Conservation (phyloP, 2,329 filamentous ascomycete species). For the Aspergillus melleus region DNA sequence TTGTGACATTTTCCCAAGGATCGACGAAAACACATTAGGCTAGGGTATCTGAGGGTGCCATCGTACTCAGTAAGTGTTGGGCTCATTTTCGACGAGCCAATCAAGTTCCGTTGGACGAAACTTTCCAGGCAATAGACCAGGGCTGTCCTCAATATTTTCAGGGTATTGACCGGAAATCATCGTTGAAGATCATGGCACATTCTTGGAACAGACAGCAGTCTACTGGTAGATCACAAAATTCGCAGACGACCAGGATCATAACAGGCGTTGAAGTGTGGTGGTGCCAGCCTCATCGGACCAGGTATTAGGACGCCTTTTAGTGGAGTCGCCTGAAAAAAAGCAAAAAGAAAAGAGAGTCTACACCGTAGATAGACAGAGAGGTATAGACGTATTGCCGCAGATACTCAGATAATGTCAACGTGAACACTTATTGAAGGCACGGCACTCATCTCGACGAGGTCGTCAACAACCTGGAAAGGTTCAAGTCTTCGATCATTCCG, state of each 20-base stretch:
- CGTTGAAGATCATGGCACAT: background rate
- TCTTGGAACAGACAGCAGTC: background rate
- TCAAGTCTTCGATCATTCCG: background rate
- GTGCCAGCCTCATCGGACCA: too few species aligned
- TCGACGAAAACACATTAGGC: background rate
- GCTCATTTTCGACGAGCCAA: background rate
- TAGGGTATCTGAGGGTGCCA: background rate
- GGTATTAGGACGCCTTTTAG: background rate
- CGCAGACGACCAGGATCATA: background rate
- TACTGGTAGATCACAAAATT: background rate
- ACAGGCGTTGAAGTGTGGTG: background rate
- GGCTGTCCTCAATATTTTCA: background rate
- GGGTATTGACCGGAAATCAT: background rate
- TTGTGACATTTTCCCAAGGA: background rate
- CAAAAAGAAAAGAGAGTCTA: too few species aligned
- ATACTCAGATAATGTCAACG: background rate
- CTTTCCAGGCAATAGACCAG: background rate
- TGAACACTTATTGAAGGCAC: background rate
- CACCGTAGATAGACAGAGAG: background rate
- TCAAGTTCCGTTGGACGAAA: background rate
- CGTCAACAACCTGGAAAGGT: background rate
- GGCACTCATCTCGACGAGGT: background rate
- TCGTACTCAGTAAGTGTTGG: background rate
- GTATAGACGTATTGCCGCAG: background rate
- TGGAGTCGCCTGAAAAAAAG: background rate